Base-by-base conservation (phyloP, 1,284 basidiomycete genomes). In the Thecaphora thlaspeos region DNA sequence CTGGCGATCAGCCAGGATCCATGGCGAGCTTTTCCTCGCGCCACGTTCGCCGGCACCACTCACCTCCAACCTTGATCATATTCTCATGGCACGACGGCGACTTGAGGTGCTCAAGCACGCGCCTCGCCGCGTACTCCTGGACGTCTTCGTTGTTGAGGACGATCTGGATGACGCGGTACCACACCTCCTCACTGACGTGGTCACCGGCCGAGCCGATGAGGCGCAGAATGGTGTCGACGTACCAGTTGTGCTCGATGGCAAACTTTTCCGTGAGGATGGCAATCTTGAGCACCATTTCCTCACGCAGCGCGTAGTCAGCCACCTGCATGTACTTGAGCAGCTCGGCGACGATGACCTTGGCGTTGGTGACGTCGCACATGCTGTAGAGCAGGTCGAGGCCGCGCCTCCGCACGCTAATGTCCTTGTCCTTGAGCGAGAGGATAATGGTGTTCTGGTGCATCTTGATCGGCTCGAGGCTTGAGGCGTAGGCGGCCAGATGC, bases 231-330 rank as follows among this genome's bases (percentile, higher is more conserved):
- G 61, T 59, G 43, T 68, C 60, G 23, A 68, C 57, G 34, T 68
- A 61, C 75, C 78, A 90, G 72, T 76, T 68, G 79, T 82, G 80
- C 72, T 84, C 83, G 22, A 86, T 89, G 5, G 95, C 94, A 73
- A 96, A 96, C 79, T 95, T 91, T 79, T 98, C 95, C 9, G 95
- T 98, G 53, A 97, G 81, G 63, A 98, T 94, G 36, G 95, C 95
- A 61, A 98, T 95, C 80, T 98, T 98, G 51, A 97, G 83, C 2
- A 96, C 94, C 91, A 98, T 92, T 80, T 98, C 92, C 79, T 97
- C 94, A 40, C 95, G 84, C 41, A 99, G 82, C 23, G 88, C 91
- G 73, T 96, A 97, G 79, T 98, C 95, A 3, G 95, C 94, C 14
- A 95, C 86, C 73, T 87, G 87, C 55, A 98, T 83, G 79, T 96